Evolutionary conservation across 768 basidiomycete species (phyloP).

Genomic region (Antrodiella citrinella): DNA sequence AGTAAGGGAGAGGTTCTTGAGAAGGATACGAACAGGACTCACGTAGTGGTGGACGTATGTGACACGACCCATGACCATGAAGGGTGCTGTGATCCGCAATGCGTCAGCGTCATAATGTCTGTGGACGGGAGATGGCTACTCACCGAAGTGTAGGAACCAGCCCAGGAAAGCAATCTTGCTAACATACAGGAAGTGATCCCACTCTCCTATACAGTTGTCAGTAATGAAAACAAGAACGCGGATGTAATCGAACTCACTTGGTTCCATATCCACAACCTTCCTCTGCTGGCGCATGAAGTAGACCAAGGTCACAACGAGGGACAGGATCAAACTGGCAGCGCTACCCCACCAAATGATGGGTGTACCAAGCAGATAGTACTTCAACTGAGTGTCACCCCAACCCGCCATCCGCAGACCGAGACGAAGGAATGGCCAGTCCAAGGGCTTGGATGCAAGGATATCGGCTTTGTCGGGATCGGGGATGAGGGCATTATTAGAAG

Average conservation of each 20-base stretch:
- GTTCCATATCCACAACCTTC: constrained; percentile 87
- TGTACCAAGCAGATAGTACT: constrained; percentile 93
- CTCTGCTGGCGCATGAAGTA: constrained; percentile 82
- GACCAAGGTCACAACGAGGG: constrained; percentile 41
- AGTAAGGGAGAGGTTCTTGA: neutral
- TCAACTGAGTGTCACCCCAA: constrained; percentile 80
- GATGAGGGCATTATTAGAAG: constrained; percentile 95
- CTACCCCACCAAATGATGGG: constrained; percentile 90
- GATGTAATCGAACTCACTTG: constrained; percentile 42
- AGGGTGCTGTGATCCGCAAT: constrained; percentile 81
- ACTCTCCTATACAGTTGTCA: constrained; percentile 64
- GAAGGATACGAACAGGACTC: constrained; percentile 23
- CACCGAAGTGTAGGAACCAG: constrained; percentile 88
- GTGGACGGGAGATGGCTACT: too few species aligned
- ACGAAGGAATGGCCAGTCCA: constrained; percentile 89
- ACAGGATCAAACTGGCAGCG: constrained; percentile 53
- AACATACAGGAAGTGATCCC: constrained; percentile 92
- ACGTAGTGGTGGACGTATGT: constrained; percentile 97
- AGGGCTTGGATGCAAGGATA: constrained; percentile 86
- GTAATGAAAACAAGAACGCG: constrained; percentile 1
- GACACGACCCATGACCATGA: constrained; percentile 96
- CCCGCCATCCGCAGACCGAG: constrained; percentile 96
- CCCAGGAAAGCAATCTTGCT: constrained; percentile 87
- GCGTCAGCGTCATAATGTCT: too few species aligned
- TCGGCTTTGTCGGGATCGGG: constrained; percentile 99